phyloP scores from a whole-genome alignment of 352 stramenopile genomes.

The Phytophthora europaea region DNA sequence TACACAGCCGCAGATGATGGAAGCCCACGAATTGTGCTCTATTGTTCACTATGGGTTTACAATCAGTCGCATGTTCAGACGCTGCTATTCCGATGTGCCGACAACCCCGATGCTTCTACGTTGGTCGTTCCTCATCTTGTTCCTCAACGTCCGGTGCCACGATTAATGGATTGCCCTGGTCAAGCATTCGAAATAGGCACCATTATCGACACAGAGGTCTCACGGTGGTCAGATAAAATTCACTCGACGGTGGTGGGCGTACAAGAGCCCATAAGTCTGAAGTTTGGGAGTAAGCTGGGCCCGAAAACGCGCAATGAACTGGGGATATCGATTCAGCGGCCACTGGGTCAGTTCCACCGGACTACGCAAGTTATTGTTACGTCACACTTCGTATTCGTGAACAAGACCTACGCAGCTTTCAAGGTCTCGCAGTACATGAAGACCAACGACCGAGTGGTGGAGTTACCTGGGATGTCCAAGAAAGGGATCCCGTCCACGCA shows the following conservation, averaged over 20 bases:
- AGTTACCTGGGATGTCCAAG: slow-evolving; percentile 57
- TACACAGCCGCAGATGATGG: slow-evolving; percentile 87
- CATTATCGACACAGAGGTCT: slow-evolving; percentile 86
- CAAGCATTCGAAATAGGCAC: slow-evolving; percentile 91
- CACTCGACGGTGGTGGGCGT: slow-evolving; percentile 88
- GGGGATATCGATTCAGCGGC: slow-evolving; percentile 88
- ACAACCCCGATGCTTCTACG: slow-evolving; percentile 53
- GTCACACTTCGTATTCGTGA: slow-evolving; percentile 89
- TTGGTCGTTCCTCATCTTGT: slow-evolving; percentile 74
- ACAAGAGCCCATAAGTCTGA: slow-evolving; percentile 82
- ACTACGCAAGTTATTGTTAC: slow-evolving; percentile 90
- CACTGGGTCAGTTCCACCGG: slow-evolving; percentile 87
- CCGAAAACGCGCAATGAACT: slow-evolving; percentile 81
- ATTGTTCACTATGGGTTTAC: slow-evolving; percentile 90
- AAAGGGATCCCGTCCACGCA: slow-evolving; percentile 47
- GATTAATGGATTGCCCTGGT: slow-evolving; percentile 85
- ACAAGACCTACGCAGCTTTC: slow-evolving; percentile 81
- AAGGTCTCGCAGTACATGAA: slow-evolving; percentile 78
- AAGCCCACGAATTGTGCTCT: slow-evolving; percentile 86
- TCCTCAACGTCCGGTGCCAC: slow-evolving; percentile 70
- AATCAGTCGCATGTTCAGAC: slow-evolving; percentile 90
- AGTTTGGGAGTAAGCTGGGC: slow-evolving; percentile 77
- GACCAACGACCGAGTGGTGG: slow-evolving; percentile 72
- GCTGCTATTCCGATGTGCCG: slow-evolving; percentile 78
- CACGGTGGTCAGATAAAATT: slow-evolving; percentile 89